Evolutionary conservation across 1,284 basidiomycete genomes (phyloP), one percentile per base, ranked within the genome.

Genomic region (Apiotrichum gracile): DNA sequence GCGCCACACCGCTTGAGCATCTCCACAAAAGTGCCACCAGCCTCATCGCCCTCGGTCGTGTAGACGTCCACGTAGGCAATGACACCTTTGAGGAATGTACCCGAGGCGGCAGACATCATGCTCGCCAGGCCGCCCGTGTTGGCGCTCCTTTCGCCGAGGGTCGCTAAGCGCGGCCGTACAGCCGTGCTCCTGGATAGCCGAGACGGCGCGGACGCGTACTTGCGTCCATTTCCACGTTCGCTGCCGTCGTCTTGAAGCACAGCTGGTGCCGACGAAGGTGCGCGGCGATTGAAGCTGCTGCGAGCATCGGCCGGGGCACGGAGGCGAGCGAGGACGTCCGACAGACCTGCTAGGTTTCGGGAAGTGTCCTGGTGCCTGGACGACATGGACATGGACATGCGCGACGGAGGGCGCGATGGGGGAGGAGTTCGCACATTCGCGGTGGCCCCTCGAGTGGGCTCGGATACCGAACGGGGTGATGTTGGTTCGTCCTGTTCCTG

Each of bases 51-150:
- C 57, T 90, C 86, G 33, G 86, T 85, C 3, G 87, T 91, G 61
- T 83, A 78, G 21, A 96, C 89, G 68, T 96, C 92, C 41, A 96
- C 90, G 64, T 88, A 94, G 6, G 92, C 85, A 2, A 83, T 81
- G 48, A 91, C 93, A 13, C 84, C 83, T 53, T 85, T 84, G 60
- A 94, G 58, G 46, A 64, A 68, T 4, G 61, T 61, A 16, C 41
- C 57, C 6, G 9, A 12, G 5, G 44, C 31, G 5, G n/a, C 33
- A 21, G 6, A 9, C 33, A 34, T 27, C 21, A 47, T 22, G 26
- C 38, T 38, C 10, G 22, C 6, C 13, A 38, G 10, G 13, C 17
- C 21, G n/a, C 25, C 37, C 6, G 38, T 41, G 38, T 41, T 39
- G 2, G 24, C 4, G 27, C 16, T 49, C 38, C 29, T 29, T 21